phyloP scores from a whole-genome alignment of 108 stramenopile genomes.

The Chaetoceros tenuissimus region DNA sequence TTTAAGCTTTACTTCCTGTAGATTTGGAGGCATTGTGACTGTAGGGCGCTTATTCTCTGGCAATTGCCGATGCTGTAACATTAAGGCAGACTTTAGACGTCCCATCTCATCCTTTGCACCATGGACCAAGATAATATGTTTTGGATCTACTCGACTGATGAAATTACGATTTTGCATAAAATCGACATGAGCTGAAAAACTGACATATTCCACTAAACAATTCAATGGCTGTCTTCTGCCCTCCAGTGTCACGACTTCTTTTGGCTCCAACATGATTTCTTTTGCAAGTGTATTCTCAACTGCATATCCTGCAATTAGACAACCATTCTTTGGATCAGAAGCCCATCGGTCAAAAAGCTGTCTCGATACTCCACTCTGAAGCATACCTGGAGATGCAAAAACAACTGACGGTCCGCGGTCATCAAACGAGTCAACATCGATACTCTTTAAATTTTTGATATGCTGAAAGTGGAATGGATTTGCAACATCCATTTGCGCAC shows the following conservation, averaged over 20 bases:
- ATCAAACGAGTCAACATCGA: slow-evolving; percentile 85
- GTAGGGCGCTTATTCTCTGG: slow-evolving; percentile 83
- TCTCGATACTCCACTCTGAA: slow-evolving; percentile 92
- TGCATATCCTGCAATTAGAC: slow-evolving; percentile 96
- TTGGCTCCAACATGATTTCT: slow-evolving; percentile 89
- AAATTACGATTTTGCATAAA: slow-evolving; percentile 92
- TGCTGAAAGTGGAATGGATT: slow-evolving; percentile 90
- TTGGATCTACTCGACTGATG: slow-evolving; percentile 79
- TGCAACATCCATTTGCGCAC: slow-evolving; percentile 87
- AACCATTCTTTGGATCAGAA: slow-evolving; percentile 90
- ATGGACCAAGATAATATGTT: slow-evolving; percentile 96
- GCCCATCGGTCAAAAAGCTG: slow-evolving; percentile 98
- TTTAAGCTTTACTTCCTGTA: slow-evolving; percentile 75
- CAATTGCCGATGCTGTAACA: slow-evolving; percentile 68
- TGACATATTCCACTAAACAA: slow-evolving; percentile 91
- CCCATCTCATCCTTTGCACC: slow-evolving; percentile 97
- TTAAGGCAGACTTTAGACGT: slow-evolving; percentile 74
- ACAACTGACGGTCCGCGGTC: slow-evolving; percentile 93
- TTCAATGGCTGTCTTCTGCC: slow-evolving; percentile 86
- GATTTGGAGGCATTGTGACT: slow-evolving; percentile 82
- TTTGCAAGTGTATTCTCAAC: slow-evolving; percentile 98
- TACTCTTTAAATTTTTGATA: slow-evolving; percentile 83
- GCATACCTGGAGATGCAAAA: slow-evolving; percentile 97
- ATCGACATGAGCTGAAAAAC: slow-evolving; percentile 98
- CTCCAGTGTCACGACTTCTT: slow-evolving; percentile 92